These are phyloP conservation scores for Backusella westeae DNA, from an alignment of 192 early-diverging fungal genomes.

Conservation along the genomic window DNA sequence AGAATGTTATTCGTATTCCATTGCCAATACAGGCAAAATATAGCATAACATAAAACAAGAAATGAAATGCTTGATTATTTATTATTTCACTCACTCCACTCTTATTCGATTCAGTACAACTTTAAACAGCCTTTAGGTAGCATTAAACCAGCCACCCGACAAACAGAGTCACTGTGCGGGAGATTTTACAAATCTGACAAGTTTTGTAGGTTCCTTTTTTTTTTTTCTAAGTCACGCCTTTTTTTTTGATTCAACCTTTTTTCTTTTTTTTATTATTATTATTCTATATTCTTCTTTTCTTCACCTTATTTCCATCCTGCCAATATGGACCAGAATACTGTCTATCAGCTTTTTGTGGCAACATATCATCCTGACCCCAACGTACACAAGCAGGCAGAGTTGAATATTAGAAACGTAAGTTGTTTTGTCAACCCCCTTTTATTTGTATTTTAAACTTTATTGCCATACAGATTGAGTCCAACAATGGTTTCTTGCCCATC, in stretches of 20 bases:
- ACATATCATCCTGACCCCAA: slow-evolving; percentile 78
- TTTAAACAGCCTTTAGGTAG: too few species aligned
- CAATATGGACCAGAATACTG: slow-evolving; percentile 56
- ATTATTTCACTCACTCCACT: not conserved
- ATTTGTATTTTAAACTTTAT: slow-evolving; percentile 10
- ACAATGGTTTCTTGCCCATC: slow-evolving; percentile 49
- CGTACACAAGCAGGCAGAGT: slow-evolving; percentile 81
- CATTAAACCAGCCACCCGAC: not conserved
- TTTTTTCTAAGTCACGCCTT: not conserved
- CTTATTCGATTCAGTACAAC: too few species aligned
- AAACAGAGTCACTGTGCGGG: not conserved
- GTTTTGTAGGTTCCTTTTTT: not conserved
- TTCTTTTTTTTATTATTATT: not conserved
- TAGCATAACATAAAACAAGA: too few species aligned
- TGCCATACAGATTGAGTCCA: slow-evolving; percentile 35
- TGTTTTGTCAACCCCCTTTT: not conserved
- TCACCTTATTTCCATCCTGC: not conserved
- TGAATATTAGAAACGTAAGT: slow-evolving; percentile 69
- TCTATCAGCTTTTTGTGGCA: slow-evolving; percentile 72
- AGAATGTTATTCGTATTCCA: too few species aligned
- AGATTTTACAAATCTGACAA: not conserved
- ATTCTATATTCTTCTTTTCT: not conserved
- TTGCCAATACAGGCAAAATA: too few species aligned
- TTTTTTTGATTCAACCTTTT: not conserved
- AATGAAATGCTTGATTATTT: too few species aligned